Conservation (phyloP, 768 basidiomycete species). For the Agaricus subrufescens region DNA sequence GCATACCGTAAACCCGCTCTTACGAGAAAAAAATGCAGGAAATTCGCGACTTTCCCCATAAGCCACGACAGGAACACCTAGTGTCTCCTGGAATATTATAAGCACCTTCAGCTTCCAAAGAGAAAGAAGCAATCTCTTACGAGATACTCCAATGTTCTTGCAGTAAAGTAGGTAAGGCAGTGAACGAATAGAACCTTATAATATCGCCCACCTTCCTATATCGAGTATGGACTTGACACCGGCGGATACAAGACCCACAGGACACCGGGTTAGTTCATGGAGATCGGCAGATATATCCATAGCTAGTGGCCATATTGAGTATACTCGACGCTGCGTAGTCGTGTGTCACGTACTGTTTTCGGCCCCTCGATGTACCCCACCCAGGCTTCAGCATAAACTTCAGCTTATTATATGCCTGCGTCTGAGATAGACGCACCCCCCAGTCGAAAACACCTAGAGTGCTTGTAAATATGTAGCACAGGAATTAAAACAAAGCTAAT, state of each 20-base stretch:
- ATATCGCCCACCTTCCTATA: constrained; percentile 61
- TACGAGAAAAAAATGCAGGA: constrained; percentile 89
- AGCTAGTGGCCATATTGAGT: constrained; percentile 41
- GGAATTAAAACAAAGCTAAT: neutral
- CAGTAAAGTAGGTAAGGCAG: neutral
- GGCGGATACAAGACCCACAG: constrained; percentile 88
- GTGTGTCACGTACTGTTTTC: constrained; percentile 29
- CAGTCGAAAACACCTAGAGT: constrained; percentile 82
- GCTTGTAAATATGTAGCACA: neutral
- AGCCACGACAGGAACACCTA: constrained; percentile 87
- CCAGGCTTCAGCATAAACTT: constrained; percentile 20
- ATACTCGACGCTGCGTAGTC: neutral
- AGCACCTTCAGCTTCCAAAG: neutral
- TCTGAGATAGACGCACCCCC: constrained; percentile 58
- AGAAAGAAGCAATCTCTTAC: constrained; percentile 29
- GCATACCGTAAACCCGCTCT: constrained; percentile 73
- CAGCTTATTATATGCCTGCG: neutral
- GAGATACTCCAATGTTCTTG: constrained; percentile 76
- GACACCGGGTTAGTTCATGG: constrained; percentile 81
- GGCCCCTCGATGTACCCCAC: constrained; percentile 44
- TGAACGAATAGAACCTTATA: neutral
- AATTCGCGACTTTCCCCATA: constrained; percentile 77
- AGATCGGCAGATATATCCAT: constrained; percentile 96
- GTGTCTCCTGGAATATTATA: constrained; percentile 65
- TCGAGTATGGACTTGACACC: constrained; percentile 96